Evolutionary conservation across 768 basidiomycete species (phyloP).

Genomic region (Hypholoma sublateritium): DNA sequence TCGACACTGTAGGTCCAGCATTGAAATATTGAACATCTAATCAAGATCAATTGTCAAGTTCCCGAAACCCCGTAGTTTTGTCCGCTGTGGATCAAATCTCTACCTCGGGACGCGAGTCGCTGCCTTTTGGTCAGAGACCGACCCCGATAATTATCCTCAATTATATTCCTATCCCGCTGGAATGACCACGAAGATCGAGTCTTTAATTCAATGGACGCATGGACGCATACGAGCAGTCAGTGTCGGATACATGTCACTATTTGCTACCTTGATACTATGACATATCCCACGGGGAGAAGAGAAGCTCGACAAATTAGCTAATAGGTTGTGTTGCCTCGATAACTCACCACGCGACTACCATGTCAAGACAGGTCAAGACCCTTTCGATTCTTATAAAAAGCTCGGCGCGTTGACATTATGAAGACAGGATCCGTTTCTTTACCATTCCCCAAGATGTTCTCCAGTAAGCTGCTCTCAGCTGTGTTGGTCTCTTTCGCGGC

Average conservation of each 20-base stretch:
- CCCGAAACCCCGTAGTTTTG: background rate
- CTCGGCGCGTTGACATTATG: too few species aligned
- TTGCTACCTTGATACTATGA: too few species aligned
- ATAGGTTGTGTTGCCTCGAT: too few species aligned
- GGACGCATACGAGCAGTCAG: background rate
- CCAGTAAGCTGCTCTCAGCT: background rate
- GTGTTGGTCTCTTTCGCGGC: constrained; percentile 1
- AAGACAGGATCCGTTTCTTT: constrained; percentile 15
- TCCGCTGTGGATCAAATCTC: background rate
- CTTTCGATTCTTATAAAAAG: too few species aligned
- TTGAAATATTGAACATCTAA: too few species aligned
- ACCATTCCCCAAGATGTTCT: background rate
- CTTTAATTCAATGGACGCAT: background rate
- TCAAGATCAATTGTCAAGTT: too few species aligned
- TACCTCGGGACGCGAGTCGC: background rate
- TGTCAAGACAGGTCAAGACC: too few species aligned
- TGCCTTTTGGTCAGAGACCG: background rate
- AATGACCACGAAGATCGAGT: background rate
- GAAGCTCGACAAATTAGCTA: too few species aligned
- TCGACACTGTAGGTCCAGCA: too few species aligned
- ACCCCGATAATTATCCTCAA: background rate
- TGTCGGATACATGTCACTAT: too few species aligned
- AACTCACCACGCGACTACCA: too few species aligned
- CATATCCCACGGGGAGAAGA: too few species aligned
- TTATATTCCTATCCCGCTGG: background rate